Percentiles rank a stretch among this genome's conserved stretches.
phyloP scores from a whole-genome alignment of 331 rosid genomes.

The Acacia pycnantha region DNA sequence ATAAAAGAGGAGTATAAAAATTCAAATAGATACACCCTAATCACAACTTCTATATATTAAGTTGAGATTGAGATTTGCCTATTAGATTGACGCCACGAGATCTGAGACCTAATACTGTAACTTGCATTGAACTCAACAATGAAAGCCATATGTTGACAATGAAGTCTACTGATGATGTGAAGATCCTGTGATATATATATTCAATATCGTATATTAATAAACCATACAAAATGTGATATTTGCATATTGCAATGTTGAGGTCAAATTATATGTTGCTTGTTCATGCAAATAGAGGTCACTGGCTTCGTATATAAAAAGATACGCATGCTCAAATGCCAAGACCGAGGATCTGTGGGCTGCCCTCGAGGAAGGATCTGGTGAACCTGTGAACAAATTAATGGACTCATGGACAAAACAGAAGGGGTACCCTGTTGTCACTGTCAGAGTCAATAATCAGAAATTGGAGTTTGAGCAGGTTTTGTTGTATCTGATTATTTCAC shows the following conservation, averaged over 20 bases:
- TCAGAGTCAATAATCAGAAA: constrained; percentile 44
- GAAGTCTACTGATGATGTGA: background rate
- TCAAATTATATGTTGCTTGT: constrained; percentile 20
- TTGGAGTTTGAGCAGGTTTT: constrained; percentile 78
- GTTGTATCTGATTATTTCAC: constrained; percentile 12
- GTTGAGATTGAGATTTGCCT: constrained; percentile 6
- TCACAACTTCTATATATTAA: background rate
- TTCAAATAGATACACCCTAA: background rate
- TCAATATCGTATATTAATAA: background rate
- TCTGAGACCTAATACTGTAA: background rate
- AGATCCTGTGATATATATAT: background rate
- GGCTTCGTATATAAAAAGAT: constrained; percentile 61
- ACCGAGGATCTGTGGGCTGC: constrained; percentile 82
- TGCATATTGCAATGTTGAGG: constrained; percentile 11
- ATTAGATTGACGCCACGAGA: background rate
- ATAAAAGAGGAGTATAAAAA: background rate
- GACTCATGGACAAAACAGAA: constrained; percentile 71
- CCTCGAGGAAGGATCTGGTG: constrained; percentile 74
- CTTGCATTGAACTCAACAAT: background rate
- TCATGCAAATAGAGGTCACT: constrained; percentile 60
- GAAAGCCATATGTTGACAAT: background rate
- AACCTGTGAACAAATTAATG: constrained; percentile 69
- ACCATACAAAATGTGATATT: constrained; percentile 16
- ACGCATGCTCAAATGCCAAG: constrained; percentile 68
- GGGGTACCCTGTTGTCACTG: constrained; percentile 81